phyloP scores from a whole-genome alignment of 2,329 filamentous ascomycete genomes.

The Sporothrix inflata region DNA sequence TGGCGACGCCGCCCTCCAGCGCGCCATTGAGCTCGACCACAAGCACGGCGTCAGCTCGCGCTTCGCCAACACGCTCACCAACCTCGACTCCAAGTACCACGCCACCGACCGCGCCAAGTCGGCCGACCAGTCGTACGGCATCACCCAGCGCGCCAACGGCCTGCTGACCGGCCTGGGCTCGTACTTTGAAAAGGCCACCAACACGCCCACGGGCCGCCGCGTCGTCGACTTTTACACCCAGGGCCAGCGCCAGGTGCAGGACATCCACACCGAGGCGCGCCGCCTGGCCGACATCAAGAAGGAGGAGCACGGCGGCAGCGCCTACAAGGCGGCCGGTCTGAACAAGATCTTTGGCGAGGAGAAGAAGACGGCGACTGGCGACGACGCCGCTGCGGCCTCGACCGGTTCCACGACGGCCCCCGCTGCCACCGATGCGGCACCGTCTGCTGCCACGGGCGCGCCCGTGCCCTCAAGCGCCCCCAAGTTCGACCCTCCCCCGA shows the following conservation, averaged over 20 bases:
- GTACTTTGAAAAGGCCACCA: constrained; percentile 93
- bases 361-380: constrained; percentile 29
- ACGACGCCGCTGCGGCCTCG: background rate
- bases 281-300: constrained; percentile 88
- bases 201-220: constrained; percentile 85
- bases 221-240: constrained; percentile 86
- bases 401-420: background rate
- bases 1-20: constrained; percentile 73
- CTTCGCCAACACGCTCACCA: constrained; percentile 76
- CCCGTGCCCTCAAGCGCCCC: constrained; percentile 22
- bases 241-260: constrained; percentile 84
- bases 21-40: constrained; percentile 83
- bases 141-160: constrained; percentile 71
- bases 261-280: constrained; percentile 89
- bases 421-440: background rate
- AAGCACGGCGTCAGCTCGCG: constrained; percentile 82
- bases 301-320: constrained; percentile 60
- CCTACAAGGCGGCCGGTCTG: constrained; percentile 62
- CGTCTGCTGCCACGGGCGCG: constrained; percentile 11
- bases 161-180: constrained; percentile 69
- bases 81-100: constrained; percentile 83
- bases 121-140: constrained; percentile 81
- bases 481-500: constrained; percentile 35
- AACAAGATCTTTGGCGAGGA: constrained; percentile 58
- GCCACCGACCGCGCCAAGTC: constrained; percentile 84